Conservation (phyloP, 371 early-diverging fungal genomes). For the Conidiobolus incongruus region DNA sequence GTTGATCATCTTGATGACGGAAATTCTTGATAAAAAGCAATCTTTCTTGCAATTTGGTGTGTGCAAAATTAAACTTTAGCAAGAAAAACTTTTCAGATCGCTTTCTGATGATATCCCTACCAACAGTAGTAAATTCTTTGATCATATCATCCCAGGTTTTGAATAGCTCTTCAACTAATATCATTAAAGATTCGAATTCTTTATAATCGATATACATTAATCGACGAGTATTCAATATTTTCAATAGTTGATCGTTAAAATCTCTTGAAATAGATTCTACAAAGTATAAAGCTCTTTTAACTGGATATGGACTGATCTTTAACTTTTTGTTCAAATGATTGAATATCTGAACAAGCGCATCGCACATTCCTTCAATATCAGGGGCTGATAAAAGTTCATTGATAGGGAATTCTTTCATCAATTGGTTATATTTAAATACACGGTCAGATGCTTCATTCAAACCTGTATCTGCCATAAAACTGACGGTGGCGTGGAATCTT, state of each 20-base stretch:
- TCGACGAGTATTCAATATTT: slow-evolving; percentile 65
- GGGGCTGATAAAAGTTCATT: slow-evolving; percentile 88
- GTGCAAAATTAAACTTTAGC: slow-evolving; percentile 81
- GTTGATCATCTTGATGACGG: slow-evolving; percentile 88
- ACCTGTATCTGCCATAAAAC: slow-evolving; percentile 95
- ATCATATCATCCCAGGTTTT: slow-evolving; percentile 84
- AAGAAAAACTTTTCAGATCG: slow-evolving; percentile 82
- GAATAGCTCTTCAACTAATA: slow-evolving; percentile 76
- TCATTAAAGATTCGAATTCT: slow-evolving; percentile 59
- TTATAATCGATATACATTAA: slow-evolving; percentile 83
- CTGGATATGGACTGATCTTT: slow-evolving; percentile 74
- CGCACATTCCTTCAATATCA: slow-evolving; percentile 63
- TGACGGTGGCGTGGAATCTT: slow-evolving; percentile 93
- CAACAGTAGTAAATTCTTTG: slow-evolving; percentile 87
- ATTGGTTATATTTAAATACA: slow-evolving; percentile 83
- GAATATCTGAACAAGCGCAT: slow-evolving; percentile 67
- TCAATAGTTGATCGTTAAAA: slow-evolving; percentile 73
- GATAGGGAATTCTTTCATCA: slow-evolving; percentile 96
- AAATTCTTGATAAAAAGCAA: slow-evolving; percentile 71
- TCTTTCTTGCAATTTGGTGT: slow-evolving; percentile 84
- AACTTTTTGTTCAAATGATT: slow-evolving; percentile 92
- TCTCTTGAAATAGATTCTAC: slow-evolving; percentile 91
- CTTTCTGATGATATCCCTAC: slow-evolving; percentile 86
- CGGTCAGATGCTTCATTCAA: slow-evolving; percentile 82
- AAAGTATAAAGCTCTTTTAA: slow-evolving; percentile 73